These are phyloP conservation scores for Pachysandra terminalis DNA, from an alignment of 164 flowering plant species.

Conservation along the genomic window DNA sequence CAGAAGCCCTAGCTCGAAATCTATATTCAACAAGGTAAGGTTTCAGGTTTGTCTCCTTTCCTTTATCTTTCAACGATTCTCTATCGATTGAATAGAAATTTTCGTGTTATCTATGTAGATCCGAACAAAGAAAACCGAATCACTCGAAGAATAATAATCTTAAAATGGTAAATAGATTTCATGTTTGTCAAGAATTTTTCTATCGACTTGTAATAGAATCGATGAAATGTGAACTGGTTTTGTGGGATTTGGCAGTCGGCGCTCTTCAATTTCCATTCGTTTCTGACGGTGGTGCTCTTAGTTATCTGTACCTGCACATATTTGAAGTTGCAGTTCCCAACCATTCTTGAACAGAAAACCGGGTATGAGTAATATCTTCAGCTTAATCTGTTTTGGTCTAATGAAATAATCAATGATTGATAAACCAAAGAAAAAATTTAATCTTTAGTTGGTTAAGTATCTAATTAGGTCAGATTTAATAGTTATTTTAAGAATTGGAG, in stretches of 20 bases:
- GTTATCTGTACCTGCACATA: slow-evolving; percentile 81
- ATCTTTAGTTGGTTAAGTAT: too few relatives aligned
- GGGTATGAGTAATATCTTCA: slow-evolving; percentile 52
- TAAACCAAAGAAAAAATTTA: too few relatives aligned
- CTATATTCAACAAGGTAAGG: neutral
- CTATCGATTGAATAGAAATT: neutral
- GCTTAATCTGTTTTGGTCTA: neutral
- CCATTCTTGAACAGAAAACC: slow-evolving; percentile 73
- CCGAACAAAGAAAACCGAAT: neutral
- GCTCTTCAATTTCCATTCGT: slow-evolving; percentile 88
- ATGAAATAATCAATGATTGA: neutral
- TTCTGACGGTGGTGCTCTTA: slow-evolving; percentile 71
- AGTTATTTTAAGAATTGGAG: too few relatives aligned
- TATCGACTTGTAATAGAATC: neutral
- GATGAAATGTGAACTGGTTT: neutral
- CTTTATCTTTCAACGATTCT: neutral
- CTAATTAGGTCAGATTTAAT: too few relatives aligned
- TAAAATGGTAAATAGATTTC: neutral
- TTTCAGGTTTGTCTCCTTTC: neutral
- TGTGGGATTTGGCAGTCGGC: slow-evolving; percentile 55
- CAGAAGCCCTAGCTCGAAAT: neutral
- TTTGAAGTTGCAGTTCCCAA: slow-evolving; percentile 79
- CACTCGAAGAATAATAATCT: neutral
- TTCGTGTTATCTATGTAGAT: neutral
- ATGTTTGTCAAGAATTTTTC: neutral